Percentiles rank a stretch among this genome's conserved stretches.
These are phyloP conservation scores for Fomitopsis serialis DNA, from an alignment of 768 basidiomycete genomes.

Conservation along the genomic window DNA sequence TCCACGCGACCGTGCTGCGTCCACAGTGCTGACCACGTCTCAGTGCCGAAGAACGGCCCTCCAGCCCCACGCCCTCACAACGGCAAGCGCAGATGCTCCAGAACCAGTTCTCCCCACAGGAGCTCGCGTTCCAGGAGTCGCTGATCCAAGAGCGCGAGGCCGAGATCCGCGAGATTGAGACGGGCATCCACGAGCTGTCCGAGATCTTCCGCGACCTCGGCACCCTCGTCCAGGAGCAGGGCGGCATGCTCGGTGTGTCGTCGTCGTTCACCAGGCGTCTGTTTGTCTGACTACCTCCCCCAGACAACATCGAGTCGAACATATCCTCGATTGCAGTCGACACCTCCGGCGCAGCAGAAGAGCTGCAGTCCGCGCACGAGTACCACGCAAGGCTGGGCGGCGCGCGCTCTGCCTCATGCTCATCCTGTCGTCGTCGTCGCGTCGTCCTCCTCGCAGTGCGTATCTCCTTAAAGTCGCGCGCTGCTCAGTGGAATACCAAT, in stretches of 20 bases:
- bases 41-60: conserved; percentile 16
- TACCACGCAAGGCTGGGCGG: conserved; percentile 93
- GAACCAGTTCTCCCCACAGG: conserved; percentile 77
- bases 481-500: conserved; percentile 20
- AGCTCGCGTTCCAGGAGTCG: conserved; percentile 94
- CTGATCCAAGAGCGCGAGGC: conserved; percentile 90
- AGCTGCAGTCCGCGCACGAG: conserved; percentile 83
- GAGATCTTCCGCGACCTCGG: conserved; percentile 97
- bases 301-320: conserved; percentile 95
- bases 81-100: conserved; percentile 69
- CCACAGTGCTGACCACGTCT: neutral
- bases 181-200: conserved; percentile 90
- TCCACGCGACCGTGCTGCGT: neutral
- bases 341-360: conserved; percentile 77
- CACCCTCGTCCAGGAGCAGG: conserved; percentile 91
- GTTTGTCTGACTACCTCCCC: neutral
- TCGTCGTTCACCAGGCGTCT: neutral
- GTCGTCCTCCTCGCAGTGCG: conserved; percentile 90
- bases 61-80: conserved; percentile 45
- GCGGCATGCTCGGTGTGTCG: conserved; percentile 82
- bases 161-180: conserved; percentile 95
- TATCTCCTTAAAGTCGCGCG: conserved; percentile 25
- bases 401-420: conserved; percentile 88
- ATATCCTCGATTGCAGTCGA: conserved; percentile 82
- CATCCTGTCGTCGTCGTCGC: conserved; percentile 80